Evolutionary conservation across 495 filamentous ascomycete species (phyloP).

Genomic region (Oleoguttula mirabilis): DNA sequence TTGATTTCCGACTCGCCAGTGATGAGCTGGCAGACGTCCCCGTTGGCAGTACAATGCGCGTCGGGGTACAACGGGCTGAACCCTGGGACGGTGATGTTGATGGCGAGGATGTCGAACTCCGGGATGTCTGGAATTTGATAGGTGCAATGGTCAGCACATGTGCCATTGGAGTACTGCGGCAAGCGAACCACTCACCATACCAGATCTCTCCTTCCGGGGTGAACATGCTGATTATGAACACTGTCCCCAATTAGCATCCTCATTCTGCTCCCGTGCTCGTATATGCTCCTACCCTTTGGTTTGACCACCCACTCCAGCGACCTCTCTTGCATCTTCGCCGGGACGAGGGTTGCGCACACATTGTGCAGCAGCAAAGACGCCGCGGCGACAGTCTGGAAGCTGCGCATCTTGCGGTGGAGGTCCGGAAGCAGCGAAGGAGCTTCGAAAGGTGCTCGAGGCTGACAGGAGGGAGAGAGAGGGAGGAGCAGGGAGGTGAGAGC

Average conservation of each 20-base stretch:
- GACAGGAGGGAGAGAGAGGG: no score
- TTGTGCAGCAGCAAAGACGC: slow-evolving; percentile 1
- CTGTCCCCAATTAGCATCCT: no score
- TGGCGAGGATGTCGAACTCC: slow-evolving; percentile 47
- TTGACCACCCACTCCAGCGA: slow-evolving; percentile 26
- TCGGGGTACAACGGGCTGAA: slow-evolving; percentile 53
- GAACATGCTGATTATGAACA: slow-evolving; percentile 66
- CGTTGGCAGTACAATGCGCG: slow-evolving; percentile 48
- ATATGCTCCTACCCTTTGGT: no score
- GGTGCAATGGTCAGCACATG: no score
- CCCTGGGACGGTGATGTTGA: slow-evolving; percentile 56
- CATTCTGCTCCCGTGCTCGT: no score
- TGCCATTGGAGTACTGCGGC: no score
- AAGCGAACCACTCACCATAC: no score
- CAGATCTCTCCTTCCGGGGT: slow-evolving; percentile 53
- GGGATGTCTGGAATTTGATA: no score
- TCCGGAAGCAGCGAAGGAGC: no score
- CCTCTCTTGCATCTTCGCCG: slow-evolving; percentile 7
- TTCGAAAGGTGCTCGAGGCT: no score
- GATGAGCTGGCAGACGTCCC: slow-evolving; percentile 50
- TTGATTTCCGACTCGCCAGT: slow-evolving; percentile 57
- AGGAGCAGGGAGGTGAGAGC: no score
- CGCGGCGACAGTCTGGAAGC: background rate
- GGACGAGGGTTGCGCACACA: slow-evolving; percentile 7
- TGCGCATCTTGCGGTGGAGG: no score